phyloP scores from a whole-genome alignment of 805 yeast species.

The Blastobotrys americana region DNA sequence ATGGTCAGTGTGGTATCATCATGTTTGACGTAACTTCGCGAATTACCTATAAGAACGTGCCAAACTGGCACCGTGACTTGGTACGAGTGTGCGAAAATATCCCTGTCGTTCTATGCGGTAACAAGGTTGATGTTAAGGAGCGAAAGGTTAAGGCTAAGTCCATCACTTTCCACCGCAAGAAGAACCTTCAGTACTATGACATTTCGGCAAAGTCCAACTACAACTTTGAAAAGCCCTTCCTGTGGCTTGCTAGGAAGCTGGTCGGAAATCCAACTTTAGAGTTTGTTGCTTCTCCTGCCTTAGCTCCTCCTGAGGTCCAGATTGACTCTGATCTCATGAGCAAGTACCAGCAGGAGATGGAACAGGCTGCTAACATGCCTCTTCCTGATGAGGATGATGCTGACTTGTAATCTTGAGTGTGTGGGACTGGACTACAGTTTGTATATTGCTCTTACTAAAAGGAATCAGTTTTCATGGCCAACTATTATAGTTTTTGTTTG shows the following conservation, averaged over 20 bases:
- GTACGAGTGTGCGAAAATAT: slow-evolving; percentile 99
- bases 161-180: slow-evolving; percentile 99
- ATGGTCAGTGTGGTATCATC: slow-evolving; percentile 99
- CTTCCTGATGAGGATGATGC: slow-evolving; percentile 99
- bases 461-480: background rate
- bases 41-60: slow-evolving; percentile 98
- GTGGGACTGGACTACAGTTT: background rate
- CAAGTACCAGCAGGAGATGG: slow-evolving; percentile 99
- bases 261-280: slow-evolving; percentile 97
- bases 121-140: slow-evolving; percentile 99
- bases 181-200: slow-evolving; percentile 98
- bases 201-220: slow-evolving; percentile 99
- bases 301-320: slow-evolving; percentile 98
- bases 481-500: too few species aligned
- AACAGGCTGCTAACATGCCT: slow-evolving; percentile 98
- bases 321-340: slow-evolving; percentile 95
- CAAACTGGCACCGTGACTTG: slow-evolving; percentile 99
- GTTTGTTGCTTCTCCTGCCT: slow-evolving; percentile 98
- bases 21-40: slow-evolving; percentile 99
- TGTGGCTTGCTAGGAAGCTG: slow-evolving; percentile 99
- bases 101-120: slow-evolving; percentile 98
- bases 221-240: slow-evolving; percentile 99
- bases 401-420: slow-evolving; percentile 60
- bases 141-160: slow-evolving; percentile 99
- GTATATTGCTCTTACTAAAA: background rate